Evolutionary conservation across 345 rosid species (phyloP), one percentile per base, ranked within the genome.

Genomic region (Eucalyptus pumila): DNA sequence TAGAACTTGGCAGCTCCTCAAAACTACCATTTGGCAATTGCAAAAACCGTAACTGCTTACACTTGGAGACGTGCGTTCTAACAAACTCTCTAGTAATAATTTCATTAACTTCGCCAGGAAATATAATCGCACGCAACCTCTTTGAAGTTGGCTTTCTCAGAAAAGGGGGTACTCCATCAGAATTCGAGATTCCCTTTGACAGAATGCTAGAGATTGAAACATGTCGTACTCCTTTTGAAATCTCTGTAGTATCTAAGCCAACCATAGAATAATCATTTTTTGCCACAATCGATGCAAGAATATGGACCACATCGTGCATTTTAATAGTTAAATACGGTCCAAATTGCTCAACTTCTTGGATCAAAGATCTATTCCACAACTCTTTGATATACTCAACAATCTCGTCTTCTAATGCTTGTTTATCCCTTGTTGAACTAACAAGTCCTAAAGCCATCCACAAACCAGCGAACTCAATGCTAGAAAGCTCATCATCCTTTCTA

Each of bases 381-480:
- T 72, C 45, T 32, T 11, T 72, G 6, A 37, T 0, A 21, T 72
- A 34, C 7, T 72, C 44, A 37, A 8, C 4, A 34, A 2, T 13
- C 0, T 5, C 14, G 1, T 72, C 81, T 34, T 5, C 24, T 42
- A 9, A 34, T 34, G 45, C 81, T 17, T 5, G 2, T 72, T 72
- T 16, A 19, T 37, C 44, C 13, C 26, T 19, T 34, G 81, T 72
- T 34, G 81, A 72, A 9, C 14, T 17, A 6, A 37, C 3, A 8
- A 72, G 19, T 72, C 81, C 81, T 34, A 72, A 34, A 34, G 26
- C 81, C 17, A 34, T 34, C 80, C 80, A 69, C 0, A 0, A 5
- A 0, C 1, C 0, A 8, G 37, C 14, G 0, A 58, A 24, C 0
- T 4, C 0, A 58, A 0, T 1, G 30, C 30, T 58, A 0, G n/a